A percentile compares a stretch with the other conserved stretches of the same genome.
These are phyloP conservation scores for Rhododendron ovatum DNA, from an alignment of 148 eudicot species.

Conservation along the genomic window DNA sequence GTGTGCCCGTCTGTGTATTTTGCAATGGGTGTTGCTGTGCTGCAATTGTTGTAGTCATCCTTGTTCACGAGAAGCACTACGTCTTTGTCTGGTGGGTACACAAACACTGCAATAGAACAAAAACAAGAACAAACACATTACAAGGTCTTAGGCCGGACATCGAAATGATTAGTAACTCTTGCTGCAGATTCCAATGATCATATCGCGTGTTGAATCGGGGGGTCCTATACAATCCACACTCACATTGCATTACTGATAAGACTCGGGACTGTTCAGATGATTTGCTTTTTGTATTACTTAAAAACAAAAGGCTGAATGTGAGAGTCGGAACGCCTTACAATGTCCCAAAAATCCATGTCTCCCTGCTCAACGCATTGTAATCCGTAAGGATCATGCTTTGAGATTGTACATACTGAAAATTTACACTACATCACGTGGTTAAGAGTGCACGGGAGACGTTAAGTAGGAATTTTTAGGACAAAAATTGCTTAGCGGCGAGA, in stretches of 20 bases:
- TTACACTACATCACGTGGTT: neutral
- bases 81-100: conserved; percentile 48
- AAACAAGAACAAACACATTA: neutral
- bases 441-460: neutral
- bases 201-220: neutral
- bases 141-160: neutral
- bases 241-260: neutral
- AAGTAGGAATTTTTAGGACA: neutral
- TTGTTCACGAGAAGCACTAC: conserved; percentile 58
- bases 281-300: no score
- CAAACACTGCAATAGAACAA: conserved; percentile 46
- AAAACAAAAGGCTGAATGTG: neutral
- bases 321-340: neutral
- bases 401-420: neutral
- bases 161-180: neutral
- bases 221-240: neutral
- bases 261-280: no score
- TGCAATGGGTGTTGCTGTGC: conserved; percentile 37
- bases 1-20: conserved; percentile 67
- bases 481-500: neutral
- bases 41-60: conserved; percentile 70
- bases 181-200: neutral
- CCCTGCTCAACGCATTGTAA: neutral
- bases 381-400: neutral
- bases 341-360: neutral